Conservation (phyloP, 2,329 filamentous ascomycete species). For the Beauveria scarabaeidicola region DNA sequence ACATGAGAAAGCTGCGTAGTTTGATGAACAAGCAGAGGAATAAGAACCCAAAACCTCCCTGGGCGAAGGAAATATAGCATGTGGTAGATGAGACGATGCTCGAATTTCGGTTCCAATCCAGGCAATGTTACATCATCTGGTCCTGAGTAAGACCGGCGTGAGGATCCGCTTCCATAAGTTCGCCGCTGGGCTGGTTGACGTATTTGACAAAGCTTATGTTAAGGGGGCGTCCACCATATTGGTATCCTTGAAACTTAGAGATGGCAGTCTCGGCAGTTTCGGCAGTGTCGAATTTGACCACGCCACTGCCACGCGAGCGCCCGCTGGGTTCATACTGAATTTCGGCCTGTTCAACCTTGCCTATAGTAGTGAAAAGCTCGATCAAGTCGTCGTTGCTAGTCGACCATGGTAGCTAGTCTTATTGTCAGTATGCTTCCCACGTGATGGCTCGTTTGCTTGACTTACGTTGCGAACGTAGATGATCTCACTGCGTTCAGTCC, state of each 20-base stretch:
- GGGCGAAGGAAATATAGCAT: neutral
- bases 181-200: constrained; percentile 56
- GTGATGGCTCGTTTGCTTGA: constrained; percentile 16
- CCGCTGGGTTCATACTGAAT: constrained; percentile 98
- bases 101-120: neutral
- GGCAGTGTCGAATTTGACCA: constrained; percentile 82
- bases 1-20: neutral
- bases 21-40: neutral
- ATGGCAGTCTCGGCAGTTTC: constrained; percentile 90
- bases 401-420: constrained; percentile 80
- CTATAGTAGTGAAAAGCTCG: constrained; percentile 94
- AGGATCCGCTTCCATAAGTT: constrained; percentile 78
- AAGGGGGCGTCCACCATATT: constrained; percentile 91
- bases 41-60: neutral
- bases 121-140: constrained; percentile 73
- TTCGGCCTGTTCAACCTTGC: constrained; percentile 96
- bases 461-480: constrained; percentile 98
- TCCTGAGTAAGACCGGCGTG: constrained; percentile 80
- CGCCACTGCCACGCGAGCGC: constrained; percentile 86
- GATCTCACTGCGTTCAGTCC: constrained; percentile 69
- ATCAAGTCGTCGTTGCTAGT: constrained; percentile 97
- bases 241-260: constrained; percentile 93
- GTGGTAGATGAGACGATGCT: neutral
- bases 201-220: constrained; percentile 94
- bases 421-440: neutral